phyloP scores from a whole-genome alignment of 768 basidiomycete genomes.

The Naganishia kalamii region DNA sequence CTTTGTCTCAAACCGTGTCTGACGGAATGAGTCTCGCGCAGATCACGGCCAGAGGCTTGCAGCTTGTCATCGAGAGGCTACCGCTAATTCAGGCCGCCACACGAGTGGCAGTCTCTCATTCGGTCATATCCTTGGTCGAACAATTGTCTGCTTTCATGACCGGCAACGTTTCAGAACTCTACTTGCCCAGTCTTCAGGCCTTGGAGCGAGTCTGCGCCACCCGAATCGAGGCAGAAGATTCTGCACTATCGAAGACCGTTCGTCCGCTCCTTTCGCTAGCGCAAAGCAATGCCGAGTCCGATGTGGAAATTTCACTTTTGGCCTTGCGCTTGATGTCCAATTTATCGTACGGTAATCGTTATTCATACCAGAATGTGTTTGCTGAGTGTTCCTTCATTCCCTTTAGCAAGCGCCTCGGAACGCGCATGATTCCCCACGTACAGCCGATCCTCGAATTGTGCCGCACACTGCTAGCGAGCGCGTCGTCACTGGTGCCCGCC shows the following conservation, averaged over 20 bases:
- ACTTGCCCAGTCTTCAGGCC: conserved; percentile 7
- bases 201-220: not conserved
- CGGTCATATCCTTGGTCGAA: not conserved
- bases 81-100: conserved; percentile 11
- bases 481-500: conserved; percentile 41
- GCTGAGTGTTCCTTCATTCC: not conserved
- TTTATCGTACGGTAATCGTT: conserved; percentile 54
- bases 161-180: not conserved
- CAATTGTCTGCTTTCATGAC: not conserved
- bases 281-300: not conserved
- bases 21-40: not conserved
- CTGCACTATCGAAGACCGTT: conserved; percentile 8
- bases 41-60: conserved; percentile 11
- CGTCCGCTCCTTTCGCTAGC: conserved; percentile 6
- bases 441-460: conserved; percentile 57
- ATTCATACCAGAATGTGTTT: not conserved
- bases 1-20: not conserved
- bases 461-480: conserved; percentile 4
- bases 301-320: conserved; percentile 10
- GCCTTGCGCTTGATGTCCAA: conserved; percentile 58
- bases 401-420: conserved; percentile 66
- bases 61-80: conserved; percentile 16
- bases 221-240: conserved; percentile 14
- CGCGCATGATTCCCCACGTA: conserved; percentile 81
- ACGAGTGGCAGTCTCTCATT: conserved; percentile 1